Evolutionary conservation across 805 yeast genomes (phyloP), one percentile per base, ranked within the genome.

Genomic region (Zygosaccharomyces rouxii): DNA sequence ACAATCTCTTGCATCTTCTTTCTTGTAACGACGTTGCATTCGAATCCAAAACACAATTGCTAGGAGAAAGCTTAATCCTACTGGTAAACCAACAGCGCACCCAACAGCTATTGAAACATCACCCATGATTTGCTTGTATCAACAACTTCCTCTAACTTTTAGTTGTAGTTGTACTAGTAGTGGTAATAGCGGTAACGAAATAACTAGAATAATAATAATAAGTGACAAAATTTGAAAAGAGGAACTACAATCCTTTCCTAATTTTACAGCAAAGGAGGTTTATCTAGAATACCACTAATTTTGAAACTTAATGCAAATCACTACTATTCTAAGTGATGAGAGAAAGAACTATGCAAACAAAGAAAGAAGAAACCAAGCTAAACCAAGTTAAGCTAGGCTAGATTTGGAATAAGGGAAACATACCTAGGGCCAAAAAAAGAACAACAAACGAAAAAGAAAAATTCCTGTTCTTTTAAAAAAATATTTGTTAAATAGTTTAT

Each of bases 41-140:
- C 73, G 66, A 26, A 60, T 49, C 71, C 75, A 71, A 48, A 74
- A 68, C 9, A 52, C 52, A 2, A 65, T 28, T 0, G 73, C 67
- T 2, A 74, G 63, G 0, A 68, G 14, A 1, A 72, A 10, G 1
- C 74, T 72, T 7, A 75, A 52, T 3, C 68, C 71, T n/a, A 70
- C 56, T 0, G 82, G 82, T 21, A 78, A 67, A 29, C 80, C 81
- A 3, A 78, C 76, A 2, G 81, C 78, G 52, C 78, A 71, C 2
- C 80, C 81, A 3, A 77, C 80, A 1, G 80, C 77, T 7, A 71
- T 51, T 1, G 66, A 59, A 1, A 66, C 61, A 7, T 41, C 39
- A 26, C 49, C 47, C 50, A 49, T 54, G 14, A 11, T n/a, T 31
- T 39, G 38, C 25, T 28, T 26, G 19, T 4, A 9, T 22, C 13